Conservation (phyloP, 768 basidiomycete genomes). For the Boletus sp. region DNA sequence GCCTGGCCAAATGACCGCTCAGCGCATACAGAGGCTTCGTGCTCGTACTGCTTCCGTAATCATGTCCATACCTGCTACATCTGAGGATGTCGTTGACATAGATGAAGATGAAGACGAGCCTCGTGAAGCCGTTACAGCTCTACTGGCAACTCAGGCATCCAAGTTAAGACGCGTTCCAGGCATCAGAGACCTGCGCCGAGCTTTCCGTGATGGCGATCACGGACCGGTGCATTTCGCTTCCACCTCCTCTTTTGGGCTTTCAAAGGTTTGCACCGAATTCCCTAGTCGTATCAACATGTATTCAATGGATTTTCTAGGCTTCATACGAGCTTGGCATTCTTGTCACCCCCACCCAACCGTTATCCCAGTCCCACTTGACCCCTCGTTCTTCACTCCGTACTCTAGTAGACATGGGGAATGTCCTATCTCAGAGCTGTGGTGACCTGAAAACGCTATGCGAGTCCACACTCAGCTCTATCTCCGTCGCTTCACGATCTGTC, state of each 20-base stretch:
- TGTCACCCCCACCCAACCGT: not conserved
- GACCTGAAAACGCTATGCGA: constrained; percentile 21
- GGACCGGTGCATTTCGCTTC: constrained; percentile 7
- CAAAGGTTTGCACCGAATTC: constrained; percentile 16
- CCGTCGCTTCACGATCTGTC: constrained; percentile 17
- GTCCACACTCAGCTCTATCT: constrained; percentile 21
- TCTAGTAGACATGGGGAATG: constrained; percentile 18
- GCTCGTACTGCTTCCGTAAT: constrained; percentile 27
- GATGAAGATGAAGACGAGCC: constrained; percentile 6
- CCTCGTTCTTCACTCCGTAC: constrained; percentile 25
- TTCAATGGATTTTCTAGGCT: constrained; percentile 12
- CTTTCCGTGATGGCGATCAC: constrained; percentile 18
- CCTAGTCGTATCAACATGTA: not conserved
- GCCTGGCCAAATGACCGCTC: constrained; percentile 27
- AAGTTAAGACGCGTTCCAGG: constrained; percentile 27
- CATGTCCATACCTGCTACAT: constrained; percentile 29
- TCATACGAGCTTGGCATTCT: constrained; percentile 26
- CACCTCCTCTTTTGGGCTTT: constrained; percentile 3
- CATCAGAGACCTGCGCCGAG: constrained; percentile 24
- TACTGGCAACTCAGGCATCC: not conserved
- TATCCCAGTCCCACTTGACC: constrained; percentile 11
- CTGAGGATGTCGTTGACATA: constrained; percentile 8
- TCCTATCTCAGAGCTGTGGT: not conserved
- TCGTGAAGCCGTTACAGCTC: not conserved
- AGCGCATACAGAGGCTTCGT: constrained; percentile 26